Evolutionary conservation across 2,329 filamentous ascomycete genomes (phyloP).

Genomic region (Colletotrichum cuscutae): DNA sequence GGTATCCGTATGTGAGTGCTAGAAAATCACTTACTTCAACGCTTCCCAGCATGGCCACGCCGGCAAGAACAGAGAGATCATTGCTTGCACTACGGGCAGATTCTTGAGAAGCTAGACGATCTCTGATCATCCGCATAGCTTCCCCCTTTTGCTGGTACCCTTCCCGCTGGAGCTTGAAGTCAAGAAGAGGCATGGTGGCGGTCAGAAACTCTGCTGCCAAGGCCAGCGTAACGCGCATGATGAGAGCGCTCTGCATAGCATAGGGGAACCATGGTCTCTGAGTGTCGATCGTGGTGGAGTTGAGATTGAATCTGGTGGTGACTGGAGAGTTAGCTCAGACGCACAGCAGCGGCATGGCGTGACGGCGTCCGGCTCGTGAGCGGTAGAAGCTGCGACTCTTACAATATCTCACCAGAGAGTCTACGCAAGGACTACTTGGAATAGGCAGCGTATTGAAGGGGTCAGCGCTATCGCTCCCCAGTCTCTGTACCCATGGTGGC

Average conservation of each 20-base stretch:
- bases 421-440: constrained; percentile 20
- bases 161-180: constrained; percentile 25
- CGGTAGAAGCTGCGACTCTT: neutral
- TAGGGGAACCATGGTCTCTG: constrained; percentile 36
- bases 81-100: constrained; percentile 4
- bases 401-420: constrained; percentile 35
- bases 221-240: constrained; percentile 34
- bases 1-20: neutral
- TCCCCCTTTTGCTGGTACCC: constrained; percentile 35
- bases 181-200: constrained; percentile 23
- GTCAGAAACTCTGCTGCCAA: constrained; percentile 33
- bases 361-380: neutral
- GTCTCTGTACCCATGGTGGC: constrained; percentile 21
- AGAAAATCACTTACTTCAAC: constrained; percentile 18
- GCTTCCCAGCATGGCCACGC: constrained; percentile 30
- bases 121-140: constrained; percentile 30
- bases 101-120: constrained; percentile 7
- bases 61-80: constrained; percentile 26
- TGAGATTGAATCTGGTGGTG: constrained; percentile 34
- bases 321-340: constrained; percentile 21
- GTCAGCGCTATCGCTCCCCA: constrained; percentile 25
- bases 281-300: constrained; percentile 29
- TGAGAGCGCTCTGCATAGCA: constrained; percentile 35
- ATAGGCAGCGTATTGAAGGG: constrained; percentile 36
- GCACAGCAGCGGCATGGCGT: neutral